Evolutionary conservation across 176 grass and related monocot species (phyloP), one percentile per base, ranked within the genome.

Genomic region (Typha latifolia): DNA sequence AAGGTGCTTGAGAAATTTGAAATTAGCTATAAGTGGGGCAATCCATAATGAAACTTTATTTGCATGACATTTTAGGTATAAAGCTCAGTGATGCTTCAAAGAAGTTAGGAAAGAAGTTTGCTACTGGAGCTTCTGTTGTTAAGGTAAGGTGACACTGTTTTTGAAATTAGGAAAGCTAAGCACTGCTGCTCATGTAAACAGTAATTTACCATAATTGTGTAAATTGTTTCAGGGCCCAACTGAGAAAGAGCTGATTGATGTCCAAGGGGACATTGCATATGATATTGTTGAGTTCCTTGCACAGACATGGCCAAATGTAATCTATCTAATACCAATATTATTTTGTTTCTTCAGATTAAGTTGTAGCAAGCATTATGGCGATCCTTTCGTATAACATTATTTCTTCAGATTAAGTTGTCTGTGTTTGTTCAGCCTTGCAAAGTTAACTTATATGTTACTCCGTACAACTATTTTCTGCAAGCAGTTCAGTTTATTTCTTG

Each of bases 231-330:
- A 99, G 94, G 94, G 94, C 14, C 86, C 89, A 62, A 99, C 94
- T 76, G 94, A 99, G 49, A 99, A 99, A 84, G 94, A 99, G 79
- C 94, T 93, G 69, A 87, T 99, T 78, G 94, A 99, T 26, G 94
- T 99, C 26, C 94, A 99, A 99, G 94, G 94, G 50, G 89, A 99
- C 73, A 99, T 99, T 76, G 83, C 94, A 74, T 99, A 99, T 79
- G 94, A 99, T 50, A 81, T 93, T 48, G 89, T 93, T 64, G 89
- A 93, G 57, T 99, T 87, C 76, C 76, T 99, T 80, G 93, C 94
- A 55, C 89, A 93, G 64, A 99, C 94, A 66, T 99, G 94, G 94
- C 85, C 89, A 49, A 83, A 87, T 73, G 94, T 99, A 90, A 99
- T 51, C 47, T 34, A 62, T 71, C 73, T 16, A 61, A 64, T 37